Evolutionary conservation across 2,329 filamentous ascomycete genomes (phyloP).

Genomic region (Fusarium scirpi): DNA sequence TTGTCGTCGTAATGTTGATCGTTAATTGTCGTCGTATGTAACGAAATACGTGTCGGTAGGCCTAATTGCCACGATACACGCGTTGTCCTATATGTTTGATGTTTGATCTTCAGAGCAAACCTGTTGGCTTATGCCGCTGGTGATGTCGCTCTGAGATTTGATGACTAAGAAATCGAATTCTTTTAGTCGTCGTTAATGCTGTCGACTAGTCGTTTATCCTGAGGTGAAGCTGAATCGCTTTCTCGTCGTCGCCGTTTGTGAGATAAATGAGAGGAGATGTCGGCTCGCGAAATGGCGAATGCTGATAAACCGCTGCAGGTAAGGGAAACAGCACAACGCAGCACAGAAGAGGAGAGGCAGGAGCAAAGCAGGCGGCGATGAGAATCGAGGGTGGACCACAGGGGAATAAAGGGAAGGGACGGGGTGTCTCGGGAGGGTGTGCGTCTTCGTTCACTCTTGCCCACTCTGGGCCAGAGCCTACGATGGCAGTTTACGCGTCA

Average conservation of each 20-base stretch:
- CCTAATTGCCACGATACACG: conserved; percentile 46
- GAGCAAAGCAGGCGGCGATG: conserved; percentile 44
- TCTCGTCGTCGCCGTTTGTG: conserved; percentile 29
- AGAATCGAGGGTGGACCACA: conserved; percentile 48
- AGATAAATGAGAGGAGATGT: conserved; percentile 42
- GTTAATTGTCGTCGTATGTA: conserved; percentile 46
- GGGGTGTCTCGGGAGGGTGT: conserved; percentile 51
- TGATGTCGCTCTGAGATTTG: conserved; percentile 13
- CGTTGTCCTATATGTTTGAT: conserved; percentile 38
- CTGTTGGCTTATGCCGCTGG: conserved; percentile 34
- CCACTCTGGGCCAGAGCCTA: conserved; percentile 45
- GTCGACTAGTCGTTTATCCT: conserved; percentile 25
- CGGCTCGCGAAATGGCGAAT: conserved; percentile 40
- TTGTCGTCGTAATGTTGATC: conserved; percentile 43
- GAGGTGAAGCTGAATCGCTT: conserved; percentile 24
- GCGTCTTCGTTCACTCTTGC: conserved; percentile 45
- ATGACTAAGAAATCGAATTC: conserved; percentile 30
- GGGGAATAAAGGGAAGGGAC: conserved; percentile 52
- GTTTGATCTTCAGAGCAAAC: conserved; percentile 25
- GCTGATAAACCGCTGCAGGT: conserved; percentile 34
- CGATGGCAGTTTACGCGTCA: conserved; percentile 56
- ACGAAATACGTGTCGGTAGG: conserved; percentile 42
- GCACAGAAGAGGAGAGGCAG: conserved; percentile 39
- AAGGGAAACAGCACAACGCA: conserved; percentile 14
- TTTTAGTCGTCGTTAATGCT: conserved; percentile 23